Conservation (phyloP, 2,329 filamentous ascomycete genomes). For the Ceratocystis variospora region DNA sequence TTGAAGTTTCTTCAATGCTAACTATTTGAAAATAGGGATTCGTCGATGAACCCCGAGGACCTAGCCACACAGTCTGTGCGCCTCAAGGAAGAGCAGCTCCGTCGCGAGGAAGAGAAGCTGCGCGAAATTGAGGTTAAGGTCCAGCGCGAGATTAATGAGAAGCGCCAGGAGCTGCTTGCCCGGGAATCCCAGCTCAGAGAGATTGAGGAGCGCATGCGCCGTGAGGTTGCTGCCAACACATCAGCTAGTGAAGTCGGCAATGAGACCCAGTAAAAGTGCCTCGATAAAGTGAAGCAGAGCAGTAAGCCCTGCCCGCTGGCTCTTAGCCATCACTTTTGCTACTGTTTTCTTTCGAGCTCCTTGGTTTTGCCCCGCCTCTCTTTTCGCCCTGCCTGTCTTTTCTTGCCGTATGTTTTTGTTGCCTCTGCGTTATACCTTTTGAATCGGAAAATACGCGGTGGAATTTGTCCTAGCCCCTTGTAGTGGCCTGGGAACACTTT, state of each 20-base stretch:
- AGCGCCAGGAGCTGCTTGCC: constrained; percentile 93
- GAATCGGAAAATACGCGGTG: constrained; percentile 16
- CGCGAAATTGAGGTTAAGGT: constrained; percentile 99
- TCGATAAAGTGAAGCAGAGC: neutral
- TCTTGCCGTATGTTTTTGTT: constrained; percentile 16
- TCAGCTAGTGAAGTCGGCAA: constrained; percentile 27
- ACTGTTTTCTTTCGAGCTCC: constrained; percentile 24
- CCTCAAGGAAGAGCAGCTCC: constrained; percentile 98
- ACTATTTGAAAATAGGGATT: constrained; percentile 40
- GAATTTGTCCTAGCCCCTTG: constrained; percentile 16
- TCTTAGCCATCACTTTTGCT: constrained; percentile 33
- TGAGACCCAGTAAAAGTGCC: constrained; percentile 33
- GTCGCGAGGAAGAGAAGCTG: constrained; percentile 98
- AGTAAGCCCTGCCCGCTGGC: constrained; percentile 27
- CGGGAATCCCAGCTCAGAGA: constrained; percentile 97
- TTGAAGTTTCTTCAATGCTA: constrained; percentile 23
- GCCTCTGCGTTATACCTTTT: constrained; percentile 19
- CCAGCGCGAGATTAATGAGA: constrained; percentile 99
- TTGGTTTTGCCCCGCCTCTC: neutral
- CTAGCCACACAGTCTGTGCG: constrained; percentile 93
- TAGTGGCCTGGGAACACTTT: constrained; percentile 7
- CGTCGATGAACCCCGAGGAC: constrained; percentile 95
- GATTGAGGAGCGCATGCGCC: constrained; percentile 94
- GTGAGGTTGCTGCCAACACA: constrained; percentile 52
- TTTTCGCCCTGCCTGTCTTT: constrained; percentile 10